Conservation (phyloP, 2,329 filamentous ascomycete species). For the Colletotrichum theobromicola region DNA sequence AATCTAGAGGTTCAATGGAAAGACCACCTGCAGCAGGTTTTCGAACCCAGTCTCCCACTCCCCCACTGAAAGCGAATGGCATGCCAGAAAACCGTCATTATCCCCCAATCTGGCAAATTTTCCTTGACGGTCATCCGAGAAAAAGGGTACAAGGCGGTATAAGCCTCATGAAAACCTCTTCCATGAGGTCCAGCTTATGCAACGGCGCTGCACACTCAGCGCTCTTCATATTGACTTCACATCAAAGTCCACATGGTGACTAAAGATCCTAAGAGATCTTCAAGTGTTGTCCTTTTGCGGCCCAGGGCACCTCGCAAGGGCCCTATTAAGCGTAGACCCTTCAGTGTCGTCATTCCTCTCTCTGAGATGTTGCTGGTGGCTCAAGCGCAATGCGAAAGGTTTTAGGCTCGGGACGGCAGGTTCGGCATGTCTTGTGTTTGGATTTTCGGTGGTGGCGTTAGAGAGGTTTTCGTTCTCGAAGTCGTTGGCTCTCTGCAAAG, state of each 20-base stretch:
- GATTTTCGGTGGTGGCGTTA: too few relatives aligned
- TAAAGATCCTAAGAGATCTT: background rate
- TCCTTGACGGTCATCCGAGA: background rate
- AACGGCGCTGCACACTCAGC: background rate
- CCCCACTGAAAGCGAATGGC: background rate
- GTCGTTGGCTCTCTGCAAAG: too few relatives aligned
- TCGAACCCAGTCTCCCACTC: background rate
- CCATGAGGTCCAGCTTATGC: background rate
- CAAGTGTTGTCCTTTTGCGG: background rate
- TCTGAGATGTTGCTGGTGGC: background rate
- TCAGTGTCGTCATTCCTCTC: fast-evolving
- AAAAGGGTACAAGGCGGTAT: background rate
- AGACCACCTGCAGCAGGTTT: background rate
- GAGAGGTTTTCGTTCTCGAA: too few relatives aligned
- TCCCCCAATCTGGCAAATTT: background rate
- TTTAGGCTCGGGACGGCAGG: background rate
- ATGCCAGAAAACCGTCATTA: background rate
- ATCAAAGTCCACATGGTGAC: background rate
- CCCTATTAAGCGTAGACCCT: background rate
- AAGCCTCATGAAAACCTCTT: too few relatives aligned
- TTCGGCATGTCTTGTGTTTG: too few relatives aligned
- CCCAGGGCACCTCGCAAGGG: fast-evolving
- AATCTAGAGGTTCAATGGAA: background rate
- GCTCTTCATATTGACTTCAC: background rate
- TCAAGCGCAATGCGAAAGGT: fast-evolving